Base-by-base conservation (phyloP, 1,139 yeast species). In the Yamadazyma spencermartinsiae region DNA sequence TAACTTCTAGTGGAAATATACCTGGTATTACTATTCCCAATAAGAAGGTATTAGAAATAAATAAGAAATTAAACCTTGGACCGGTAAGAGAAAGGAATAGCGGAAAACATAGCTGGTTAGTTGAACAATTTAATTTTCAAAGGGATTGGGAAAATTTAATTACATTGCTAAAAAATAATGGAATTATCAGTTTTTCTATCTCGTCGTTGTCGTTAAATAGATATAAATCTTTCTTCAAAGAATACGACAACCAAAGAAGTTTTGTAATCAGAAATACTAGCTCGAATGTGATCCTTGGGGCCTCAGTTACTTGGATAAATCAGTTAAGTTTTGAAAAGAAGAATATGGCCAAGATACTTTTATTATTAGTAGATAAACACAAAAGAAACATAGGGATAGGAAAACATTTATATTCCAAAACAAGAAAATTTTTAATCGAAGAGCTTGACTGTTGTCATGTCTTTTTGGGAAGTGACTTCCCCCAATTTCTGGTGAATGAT, bases 31-130 rank as follows among this genome's bases (percentile, higher is more conserved):
- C 17, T 12, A 9, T 13, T 14, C 29, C 29, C 11, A 26, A 26
- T 11, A 26, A 26, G 11, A 26, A 26, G 17, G 14, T 26, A 26
- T 26, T 14, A 14, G 17, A 26, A 4, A 4, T 26, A 14, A 14
- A 26, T 14, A 26, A 12, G 11, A 26, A 14, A 17, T 6, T 13
- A 7, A 26, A 13, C 29, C 14, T 13, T 14, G 29, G 29, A 14
- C 7, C 14, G 17, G 16, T 26, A 14, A 26, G 11, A 26, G 17
- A 26, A 11, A 26, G 14, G 9, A 4, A 7, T 15, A 13, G 16
- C 12, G 29, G 29, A 7, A 26, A 26, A 14, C 29, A 26, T 14
- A 26, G 29, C 14, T 26, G 29, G 29, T 26, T 26, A 26, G 29
- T 26, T 4, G 29, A 26, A 14, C 5, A 7, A 6, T 26, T 26